Conservation (phyloP, 2,329 filamentous ascomycete species). For the Pseudogymnoascus sp. region DNA sequence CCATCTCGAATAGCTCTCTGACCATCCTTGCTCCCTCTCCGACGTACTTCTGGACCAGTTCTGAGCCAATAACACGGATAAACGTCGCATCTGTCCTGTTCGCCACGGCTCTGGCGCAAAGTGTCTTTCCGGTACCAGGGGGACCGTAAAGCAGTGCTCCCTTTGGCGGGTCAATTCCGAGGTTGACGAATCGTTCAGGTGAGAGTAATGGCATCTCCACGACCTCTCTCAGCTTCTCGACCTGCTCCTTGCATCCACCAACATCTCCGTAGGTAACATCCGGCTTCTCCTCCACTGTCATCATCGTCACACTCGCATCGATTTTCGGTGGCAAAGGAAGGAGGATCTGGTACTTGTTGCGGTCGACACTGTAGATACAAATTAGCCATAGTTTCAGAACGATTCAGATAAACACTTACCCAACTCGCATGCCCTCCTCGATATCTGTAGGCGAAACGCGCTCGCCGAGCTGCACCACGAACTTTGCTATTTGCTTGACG, state of each 20-base stretch:
- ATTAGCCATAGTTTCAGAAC: slow-evolving; percentile 16
- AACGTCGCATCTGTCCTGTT: slow-evolving; percentile 98
- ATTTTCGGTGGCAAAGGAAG: slow-evolving; percentile 95
- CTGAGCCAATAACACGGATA: slow-evolving; percentile 95
- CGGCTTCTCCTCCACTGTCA: slow-evolving; percentile 99
- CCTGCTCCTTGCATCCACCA: slow-evolving; percentile 98
- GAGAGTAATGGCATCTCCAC: slow-evolving; percentile 97
- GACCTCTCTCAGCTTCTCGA: slow-evolving; percentile 96
- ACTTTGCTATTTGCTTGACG: slow-evolving; percentile 99
- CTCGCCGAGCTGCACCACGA: slow-evolving; percentile 95
- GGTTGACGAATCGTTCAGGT: slow-evolving; percentile 92
- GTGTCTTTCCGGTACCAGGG: slow-evolving; percentile 96
- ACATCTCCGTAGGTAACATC: slow-evolving; percentile 99
- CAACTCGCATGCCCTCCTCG: slow-evolving; percentile 97
- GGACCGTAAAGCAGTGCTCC: slow-evolving; percentile 94
- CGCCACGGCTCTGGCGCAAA: slow-evolving; percentile 92
- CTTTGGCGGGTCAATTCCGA: slow-evolving; percentile 98
- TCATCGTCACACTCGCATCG: slow-evolving; percentile 98
- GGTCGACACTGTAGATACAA: slow-evolving; percentile 58
- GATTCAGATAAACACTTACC: slow-evolving; percentile 38
- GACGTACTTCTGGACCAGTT: slow-evolving; percentile 97
- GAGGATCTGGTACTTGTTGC: slow-evolving; percentile 99
- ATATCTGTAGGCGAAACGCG: slow-evolving; percentile 97
- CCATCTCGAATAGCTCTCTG: slow-evolving; percentile 98
- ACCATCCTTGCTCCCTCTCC: slow-evolving; percentile 98